Evolutionary conservation across 1,139 yeast species (phyloP).

Genomic region (Suhomyces maxii): DNA sequence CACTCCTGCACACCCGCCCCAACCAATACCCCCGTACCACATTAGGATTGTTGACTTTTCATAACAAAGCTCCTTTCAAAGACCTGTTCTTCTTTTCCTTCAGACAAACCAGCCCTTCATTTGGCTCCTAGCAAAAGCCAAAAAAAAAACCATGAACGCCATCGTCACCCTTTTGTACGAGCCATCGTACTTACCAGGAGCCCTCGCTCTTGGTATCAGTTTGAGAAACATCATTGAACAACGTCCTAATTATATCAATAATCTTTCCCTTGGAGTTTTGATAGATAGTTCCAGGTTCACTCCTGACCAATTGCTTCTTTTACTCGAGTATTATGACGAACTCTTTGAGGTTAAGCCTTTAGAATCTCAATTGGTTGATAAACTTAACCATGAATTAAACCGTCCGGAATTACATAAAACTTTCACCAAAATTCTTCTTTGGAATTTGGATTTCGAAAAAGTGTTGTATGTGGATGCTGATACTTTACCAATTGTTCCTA

Average conservation of each 20-base stretch:
- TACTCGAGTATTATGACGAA: constrained; percentile 30
- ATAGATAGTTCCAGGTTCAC: constrained; percentile 34
- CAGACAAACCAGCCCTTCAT: not conserved
- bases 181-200: constrained; percentile 73
- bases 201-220: constrained; percentile 58
- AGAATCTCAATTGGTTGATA: constrained; percentile 26
- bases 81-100: not conserved
- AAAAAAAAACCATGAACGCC: constrained; percentile 33
- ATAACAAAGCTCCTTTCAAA: no score
- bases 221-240: constrained; percentile 19
- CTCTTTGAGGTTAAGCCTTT: constrained; percentile 33
- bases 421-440: constrained; percentile 70
- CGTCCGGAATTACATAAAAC: constrained; percentile 78
- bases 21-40: not conserved
- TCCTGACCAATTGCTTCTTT: constrained; percentile 27
- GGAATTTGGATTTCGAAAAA: constrained; percentile 61
- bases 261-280: constrained; percentile 29
- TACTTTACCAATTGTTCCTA: constrained; percentile 58
- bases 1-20: not conserved
- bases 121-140: not conserved
- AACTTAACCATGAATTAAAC: constrained; percentile 41
- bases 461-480: constrained; percentile 83
- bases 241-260: constrained; percentile 1
- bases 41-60: not conserved
- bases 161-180: constrained; percentile 68